Evolutionary conservation across 495 filamentous ascomycete genomes (phyloP).

Genomic region (Acidiella bohemica): DNA sequence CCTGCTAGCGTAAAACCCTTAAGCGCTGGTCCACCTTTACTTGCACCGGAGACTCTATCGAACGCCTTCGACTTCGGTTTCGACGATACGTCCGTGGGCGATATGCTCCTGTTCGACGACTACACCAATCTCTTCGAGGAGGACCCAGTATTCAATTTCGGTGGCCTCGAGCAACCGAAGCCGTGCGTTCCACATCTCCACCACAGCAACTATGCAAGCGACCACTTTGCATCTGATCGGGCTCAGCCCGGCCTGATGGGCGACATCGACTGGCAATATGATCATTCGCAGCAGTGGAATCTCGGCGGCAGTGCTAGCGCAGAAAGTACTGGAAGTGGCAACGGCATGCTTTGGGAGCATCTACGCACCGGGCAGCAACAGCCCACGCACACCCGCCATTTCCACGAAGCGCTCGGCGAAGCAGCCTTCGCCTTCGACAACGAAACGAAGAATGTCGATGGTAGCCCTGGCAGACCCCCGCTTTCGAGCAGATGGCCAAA

Average conservation of each 20-base stretch:
- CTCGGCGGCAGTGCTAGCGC: not conserved
- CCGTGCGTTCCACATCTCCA: too few relatives aligned
- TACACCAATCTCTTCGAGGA: slow-evolving; percentile 5
- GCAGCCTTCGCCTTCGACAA: not conserved
- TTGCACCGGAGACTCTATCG: not conserved
- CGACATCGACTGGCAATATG: not conserved
- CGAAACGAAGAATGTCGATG: not conserved
- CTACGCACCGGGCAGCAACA: slow-evolving; percentile 2
- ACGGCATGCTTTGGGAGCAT: slow-evolving; percentile 7
- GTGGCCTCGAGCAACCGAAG: not conserved
- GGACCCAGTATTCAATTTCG: not conserved
- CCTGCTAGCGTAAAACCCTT: too few relatives aligned
- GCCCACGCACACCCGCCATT: slow-evolving; percentile 5
- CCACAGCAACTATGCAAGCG: not conserved
- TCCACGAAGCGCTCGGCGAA: not conserved
- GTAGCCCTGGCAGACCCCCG: not conserved
- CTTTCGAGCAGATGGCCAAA: not conserved
- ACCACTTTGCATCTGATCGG: not conserved
- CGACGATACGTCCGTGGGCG: not conserved
- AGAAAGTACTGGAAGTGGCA: not conserved
- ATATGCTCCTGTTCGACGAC: slow-evolving; percentile 17
- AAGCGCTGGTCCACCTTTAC: not conserved
- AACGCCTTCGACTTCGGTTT: not conserved
- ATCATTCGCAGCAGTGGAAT: not conserved
- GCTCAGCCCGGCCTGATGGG: not conserved